phyloP scores from a whole-genome alignment of 805 yeast species.

The Saccharomycopsis babjevae region DNA sequence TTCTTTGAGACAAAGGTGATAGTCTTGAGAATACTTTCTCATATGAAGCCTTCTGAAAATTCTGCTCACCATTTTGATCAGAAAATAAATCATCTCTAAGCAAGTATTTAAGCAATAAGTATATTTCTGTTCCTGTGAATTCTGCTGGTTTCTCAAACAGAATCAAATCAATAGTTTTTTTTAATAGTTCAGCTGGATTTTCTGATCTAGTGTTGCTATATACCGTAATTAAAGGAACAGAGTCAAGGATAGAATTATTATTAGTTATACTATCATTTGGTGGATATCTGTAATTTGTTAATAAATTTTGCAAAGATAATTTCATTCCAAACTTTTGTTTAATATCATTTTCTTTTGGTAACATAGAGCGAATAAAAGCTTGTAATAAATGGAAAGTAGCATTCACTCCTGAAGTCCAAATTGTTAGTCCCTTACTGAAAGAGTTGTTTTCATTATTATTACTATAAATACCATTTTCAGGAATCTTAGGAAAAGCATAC shows the following conservation, averaged over 20 bases:
- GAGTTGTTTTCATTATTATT: conserved; percentile 20
- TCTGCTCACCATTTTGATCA: not conserved
- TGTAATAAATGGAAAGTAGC: conserved; percentile 70
- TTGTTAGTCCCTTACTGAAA: conserved; percentile 60
- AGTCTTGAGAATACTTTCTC: conserved; percentile 50
- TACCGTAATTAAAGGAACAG: conserved; percentile 47
- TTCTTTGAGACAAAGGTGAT: conserved; percentile 64
- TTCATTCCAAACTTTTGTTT: conserved; percentile 43
- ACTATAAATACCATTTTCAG: conserved; percentile 18
- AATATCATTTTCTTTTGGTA: conserved; percentile 38
- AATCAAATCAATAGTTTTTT: conserved; percentile 46
- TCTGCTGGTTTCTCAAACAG: conserved; percentile 46
- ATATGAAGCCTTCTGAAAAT: conserved; percentile 21
- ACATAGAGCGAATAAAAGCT: conserved; percentile 45
- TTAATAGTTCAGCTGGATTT: conserved; percentile 49
- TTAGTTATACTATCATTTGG: conserved; percentile 26
- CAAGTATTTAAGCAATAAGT: conserved; percentile 61
- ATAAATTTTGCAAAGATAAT: conserved; percentile 49
- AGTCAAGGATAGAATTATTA: conserved; percentile 3
- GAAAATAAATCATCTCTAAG: conserved; percentile 37
- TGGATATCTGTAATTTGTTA: conserved; percentile 63
- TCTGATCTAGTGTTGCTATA: conserved; percentile 31
- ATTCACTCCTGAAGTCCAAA: conserved; percentile 74
- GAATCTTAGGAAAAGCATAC: conserved; percentile 64
- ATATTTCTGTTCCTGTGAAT: conserved; percentile 70